Evolutionary conservation across 805 yeast genomes (phyloP), one percentile per base, ranked within the genome.

Genomic region (Zygotorulaspora chibaensis): DNA sequence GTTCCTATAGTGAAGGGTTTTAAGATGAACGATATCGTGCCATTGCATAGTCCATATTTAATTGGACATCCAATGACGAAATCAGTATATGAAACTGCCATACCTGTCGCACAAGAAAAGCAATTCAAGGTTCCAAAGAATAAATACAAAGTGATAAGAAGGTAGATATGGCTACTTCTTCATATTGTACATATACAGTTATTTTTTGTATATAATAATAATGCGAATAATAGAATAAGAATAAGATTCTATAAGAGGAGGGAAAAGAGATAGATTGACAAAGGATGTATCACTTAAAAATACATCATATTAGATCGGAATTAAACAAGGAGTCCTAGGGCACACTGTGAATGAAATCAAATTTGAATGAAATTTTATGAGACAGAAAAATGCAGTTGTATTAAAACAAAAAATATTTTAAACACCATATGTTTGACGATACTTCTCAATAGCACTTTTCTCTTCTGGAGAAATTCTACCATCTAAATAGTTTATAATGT

Each of bases 1-100:
- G 65, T 84, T 58, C 95, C 96, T 9, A 72, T 68, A 46, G 96
- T 95, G n/a, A 79, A 80, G 55, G 96, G 96, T 10, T 84, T 86
- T 73, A 79, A 75, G 57, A 84, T 90, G 87, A 87, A 86, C 65
- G 78, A 82, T 2, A 81, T 91, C 37, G 87, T 90, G 11, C 99
- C 99, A n/a, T 73, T 88, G 26, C 88, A 84, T 58, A 83, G 95
- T 43, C 80, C 84, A 15, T 80, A 84, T 37, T 75, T 90, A 36
- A 76, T 87, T 73, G 90, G 86, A 26, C 88, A 86, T 57, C 96
- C 96, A 42, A 81, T 82, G 74, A 81, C 89, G 1, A 87, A 81
- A 51, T 66, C 75, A 46, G 77, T 84, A 29, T 85, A 85, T 57
- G 82, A 79, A 29, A 71, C 68, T 43, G 70, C 68, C 35, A 73